Conservation (phyloP, 2,329 filamentous ascomycete genomes). For the Hypoxylon sp. region DNA sequence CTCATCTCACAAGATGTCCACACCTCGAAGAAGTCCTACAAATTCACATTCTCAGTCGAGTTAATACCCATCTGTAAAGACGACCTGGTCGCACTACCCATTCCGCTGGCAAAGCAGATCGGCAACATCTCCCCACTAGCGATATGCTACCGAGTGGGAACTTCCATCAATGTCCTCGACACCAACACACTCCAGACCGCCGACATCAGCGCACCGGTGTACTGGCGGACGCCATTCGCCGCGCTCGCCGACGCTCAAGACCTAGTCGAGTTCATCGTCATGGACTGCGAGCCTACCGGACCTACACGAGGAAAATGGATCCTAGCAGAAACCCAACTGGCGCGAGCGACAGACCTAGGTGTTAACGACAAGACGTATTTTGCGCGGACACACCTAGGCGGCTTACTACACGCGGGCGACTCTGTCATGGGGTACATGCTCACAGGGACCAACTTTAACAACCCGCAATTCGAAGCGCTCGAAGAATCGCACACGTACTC, state of each 20-base stretch:
- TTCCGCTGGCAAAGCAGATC: conserved; percentile 86
- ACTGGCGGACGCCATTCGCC: conserved; percentile 91
- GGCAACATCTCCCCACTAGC: conserved; percentile 91
- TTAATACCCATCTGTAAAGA: conserved; percentile 97
- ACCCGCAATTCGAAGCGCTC: conserved; percentile 65
- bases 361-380: conserved; percentile 90
- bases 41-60: conserved; percentile 92
- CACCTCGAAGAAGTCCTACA: conserved; percentile 91
- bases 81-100: conserved; percentile 92
- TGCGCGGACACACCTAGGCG: conserved; percentile 89
- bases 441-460: conserved; percentile 69
- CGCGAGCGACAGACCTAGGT: conserved; percentile 87
- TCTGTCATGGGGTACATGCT: conserved; percentile 96
- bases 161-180: conserved; percentile 89
- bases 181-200: conserved; percentile 91
- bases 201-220: conserved; percentile 84
- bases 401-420: conserved; percentile 88
- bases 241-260: conserved; percentile 87
- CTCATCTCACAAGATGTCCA: conserved; percentile 95
- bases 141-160: conserved; percentile 90
- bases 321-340: conserved; percentile 89
- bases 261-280: conserved; percentile 91
- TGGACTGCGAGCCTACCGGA: conserved; percentile 90
- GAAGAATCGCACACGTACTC: conserved; percentile 83
- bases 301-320: conserved; percentile 84